Conservation (phyloP, 108 stramenopile species). For the Discostella pseudostelligera region DNA sequence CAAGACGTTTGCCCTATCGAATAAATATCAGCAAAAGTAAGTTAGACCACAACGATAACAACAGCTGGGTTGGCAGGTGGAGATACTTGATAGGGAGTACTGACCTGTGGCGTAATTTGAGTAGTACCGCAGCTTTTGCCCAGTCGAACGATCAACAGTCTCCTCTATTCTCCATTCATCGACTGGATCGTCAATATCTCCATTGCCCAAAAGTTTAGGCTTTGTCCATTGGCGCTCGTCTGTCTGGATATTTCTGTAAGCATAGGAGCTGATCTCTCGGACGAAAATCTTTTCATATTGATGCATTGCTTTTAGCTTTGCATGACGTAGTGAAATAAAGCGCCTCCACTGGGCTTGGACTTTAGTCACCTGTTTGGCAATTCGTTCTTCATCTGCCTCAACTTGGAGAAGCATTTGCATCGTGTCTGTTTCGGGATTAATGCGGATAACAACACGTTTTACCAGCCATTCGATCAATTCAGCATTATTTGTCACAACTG, state of each 20-base stretch:
- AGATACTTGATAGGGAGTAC: background rate
- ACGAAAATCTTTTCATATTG: slow-evolving; percentile 58
- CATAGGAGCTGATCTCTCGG: slow-evolving; percentile 32
- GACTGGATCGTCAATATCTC: slow-evolving; percentile 44
- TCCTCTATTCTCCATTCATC: slow-evolving; percentile 52
- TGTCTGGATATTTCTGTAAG: slow-evolving; percentile 48
- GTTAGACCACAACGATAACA: background rate
- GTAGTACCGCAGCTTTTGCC: slow-evolving; percentile 18
- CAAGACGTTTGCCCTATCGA: slow-evolving; percentile 47
- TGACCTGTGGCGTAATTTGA: slow-evolving; percentile 39
- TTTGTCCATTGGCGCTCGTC: slow-evolving; percentile 44
- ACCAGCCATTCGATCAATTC: slow-evolving; percentile 51
- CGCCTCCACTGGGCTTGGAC: slow-evolving; percentile 54
- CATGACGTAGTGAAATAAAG: slow-evolving; percentile 20
- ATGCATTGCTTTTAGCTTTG: slow-evolving; percentile 20
- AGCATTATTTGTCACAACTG: slow-evolving; percentile 21
- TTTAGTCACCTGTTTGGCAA: slow-evolving; percentile 37
- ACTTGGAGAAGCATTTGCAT: slow-evolving; percentile 42
- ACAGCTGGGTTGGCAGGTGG: background rate
- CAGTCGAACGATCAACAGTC: slow-evolving; percentile 33
- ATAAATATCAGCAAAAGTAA: background rate
- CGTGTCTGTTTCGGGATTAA: slow-evolving; percentile 20
- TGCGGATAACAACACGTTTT: slow-evolving; percentile 40
- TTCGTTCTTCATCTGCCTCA: slow-evolving; percentile 47
- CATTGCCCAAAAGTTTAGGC: slow-evolving; percentile 46